phyloP scores from a whole-genome alignment of 2,329 filamentous ascomycete genomes.

The Cucurbitaria berberidis region DNA sequence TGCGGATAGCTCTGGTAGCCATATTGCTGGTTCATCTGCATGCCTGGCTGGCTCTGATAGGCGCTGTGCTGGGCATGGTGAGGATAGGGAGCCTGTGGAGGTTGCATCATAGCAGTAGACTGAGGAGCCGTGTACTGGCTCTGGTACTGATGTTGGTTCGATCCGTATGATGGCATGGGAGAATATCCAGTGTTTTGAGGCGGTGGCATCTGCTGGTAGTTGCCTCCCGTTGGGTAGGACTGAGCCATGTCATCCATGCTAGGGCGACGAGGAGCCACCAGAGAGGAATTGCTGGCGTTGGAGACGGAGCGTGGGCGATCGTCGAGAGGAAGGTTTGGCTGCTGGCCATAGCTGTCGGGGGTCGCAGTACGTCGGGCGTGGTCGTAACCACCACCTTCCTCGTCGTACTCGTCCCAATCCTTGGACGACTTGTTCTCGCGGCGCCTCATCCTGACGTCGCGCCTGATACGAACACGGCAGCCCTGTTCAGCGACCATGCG shows the following conservation, averaged over 20 bases:
- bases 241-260: conserved; percentile 55
- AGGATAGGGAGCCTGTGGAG: conserved; percentile 43
- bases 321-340: conserved; percentile 45
- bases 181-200: conserved; percentile 50
- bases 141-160: conserved; percentile 43
- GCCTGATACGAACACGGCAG: conserved; percentile 91
- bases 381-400: conserved; percentile 56
- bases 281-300: conserved; percentile 58
- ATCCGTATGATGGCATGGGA: conserved; percentile 48
- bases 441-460: conserved; percentile 90
- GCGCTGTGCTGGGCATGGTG: conserved; percentile 36
- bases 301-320: conserved; percentile 67
- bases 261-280: conserved; percentile 49
- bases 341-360: conserved; percentile 56
- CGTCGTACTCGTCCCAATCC: conserved; percentile 70
- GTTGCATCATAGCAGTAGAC: conserved; percentile 48
- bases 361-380: conserved; percentile 58
- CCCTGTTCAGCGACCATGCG: conserved; percentile 94
- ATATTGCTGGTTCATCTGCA: conserved; percentile 50
- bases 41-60: conserved; percentile 42
- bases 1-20: conserved; percentile 48
- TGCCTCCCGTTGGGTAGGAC: conserved; percentile 45
- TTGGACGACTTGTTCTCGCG: conserved; percentile 73
- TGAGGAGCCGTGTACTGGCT: conserved; percentile 42
- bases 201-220: conserved; percentile 49